phyloP scores from a whole-genome alignment of 2,329 filamentous ascomycete species.

The Colletotrichum sp. region DNA sequence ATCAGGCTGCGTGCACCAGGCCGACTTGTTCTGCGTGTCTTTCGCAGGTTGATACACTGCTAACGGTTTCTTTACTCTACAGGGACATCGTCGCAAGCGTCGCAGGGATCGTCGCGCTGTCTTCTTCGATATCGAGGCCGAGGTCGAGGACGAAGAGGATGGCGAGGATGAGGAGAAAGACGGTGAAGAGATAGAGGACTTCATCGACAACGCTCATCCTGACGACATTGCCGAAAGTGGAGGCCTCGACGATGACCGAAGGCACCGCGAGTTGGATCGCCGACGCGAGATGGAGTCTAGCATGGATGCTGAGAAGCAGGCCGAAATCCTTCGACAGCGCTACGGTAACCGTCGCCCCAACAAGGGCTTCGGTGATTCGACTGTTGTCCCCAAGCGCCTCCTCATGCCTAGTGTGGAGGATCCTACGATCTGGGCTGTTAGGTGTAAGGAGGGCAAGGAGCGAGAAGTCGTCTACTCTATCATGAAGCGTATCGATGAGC shows the following conservation, averaged over 20 bases:
- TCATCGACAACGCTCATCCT: constrained; percentile 87
- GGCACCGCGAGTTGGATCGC: constrained; percentile 92
- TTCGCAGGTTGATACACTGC: not conserved
- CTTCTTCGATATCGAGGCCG: constrained; percentile 97
- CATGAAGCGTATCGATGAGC: constrained; percentile 86
- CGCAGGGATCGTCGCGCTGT: constrained; percentile 76
- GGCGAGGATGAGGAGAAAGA: constrained; percentile 90
- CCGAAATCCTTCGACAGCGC: constrained; percentile 82
- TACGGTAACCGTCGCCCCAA: constrained; percentile 80
- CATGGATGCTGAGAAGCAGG: constrained; percentile 92
- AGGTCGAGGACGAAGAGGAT: constrained; percentile 94
- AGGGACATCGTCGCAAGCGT: constrained; percentile 80
- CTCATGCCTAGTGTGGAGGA: constrained; percentile 93
- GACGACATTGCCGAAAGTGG: constrained; percentile 85
- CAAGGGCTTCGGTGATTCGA: constrained; percentile 69
- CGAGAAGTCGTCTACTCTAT: constrained; percentile 87
- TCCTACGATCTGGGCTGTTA: constrained; percentile 92
- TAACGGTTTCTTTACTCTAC: not conserved
- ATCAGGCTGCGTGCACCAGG: not conserved
- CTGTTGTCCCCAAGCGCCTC: constrained; percentile 82
- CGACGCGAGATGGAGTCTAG: constrained; percentile 86
- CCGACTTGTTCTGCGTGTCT: not conserved
- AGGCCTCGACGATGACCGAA: constrained; percentile 84
- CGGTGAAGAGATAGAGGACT: constrained; percentile 79
- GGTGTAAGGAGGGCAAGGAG: constrained; percentile 95